A percentile compares a stretch with the other conserved stretches of the same genome.
These are phyloP conservation scores for Nothomitra cinnamomea DNA, from an alignment of 2,329 filamentous ascomycete genomes.

Conservation along the genomic window DNA sequence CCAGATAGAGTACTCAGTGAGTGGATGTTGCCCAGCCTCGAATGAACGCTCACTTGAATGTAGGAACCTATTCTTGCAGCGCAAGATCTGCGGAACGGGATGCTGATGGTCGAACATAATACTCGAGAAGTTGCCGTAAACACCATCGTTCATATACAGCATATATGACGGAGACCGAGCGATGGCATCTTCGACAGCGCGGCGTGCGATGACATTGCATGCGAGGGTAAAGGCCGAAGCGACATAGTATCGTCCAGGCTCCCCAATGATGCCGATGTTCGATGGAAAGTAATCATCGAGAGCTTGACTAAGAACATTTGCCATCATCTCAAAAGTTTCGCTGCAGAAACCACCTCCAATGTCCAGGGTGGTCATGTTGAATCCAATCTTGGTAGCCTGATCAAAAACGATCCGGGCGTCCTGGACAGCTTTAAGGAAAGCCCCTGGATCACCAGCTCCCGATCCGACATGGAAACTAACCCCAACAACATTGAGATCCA, in stretches of 20 bases:
- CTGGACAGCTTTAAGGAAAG: constrained; percentile 77
- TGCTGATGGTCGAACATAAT: constrained; percentile 99
- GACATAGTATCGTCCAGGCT: constrained; percentile 94
- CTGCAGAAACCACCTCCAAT: constrained; percentile 86
- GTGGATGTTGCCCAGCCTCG: constrained; percentile 18
- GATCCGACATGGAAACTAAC: constrained; percentile 98
- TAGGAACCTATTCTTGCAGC: constrained; percentile 38
- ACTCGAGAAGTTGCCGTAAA: constrained; percentile 97
- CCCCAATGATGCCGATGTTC: constrained; percentile 73
- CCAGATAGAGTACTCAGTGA: constrained; percentile 87
- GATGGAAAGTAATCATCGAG: constrained; percentile 80
- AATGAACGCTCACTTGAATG: constrained; percentile 35
- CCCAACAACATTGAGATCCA: constrained; percentile 80
- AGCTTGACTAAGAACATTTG: constrained; percentile 58
- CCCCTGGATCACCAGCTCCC: constrained; percentile 80
- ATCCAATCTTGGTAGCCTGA: constrained; percentile 60
- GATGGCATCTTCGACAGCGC: constrained; percentile 60
- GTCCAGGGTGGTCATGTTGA: constrained; percentile 71
- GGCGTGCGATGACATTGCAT: constrained; percentile 88
- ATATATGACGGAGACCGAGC: constrained; percentile 63
- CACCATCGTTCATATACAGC: constrained; percentile 93
- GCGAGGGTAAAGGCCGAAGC: constrained; percentile 86
- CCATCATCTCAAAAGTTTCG: constrained; percentile 85
- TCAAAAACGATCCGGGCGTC: constrained; percentile 84
- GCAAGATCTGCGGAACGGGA: constrained; percentile 67